A percentile compares a stretch with the other conserved stretches of the same genome.
phyloP scores from a whole-genome alignment of 768 basidiomycete species.

The Dacryopinax primogenitus region DNA sequence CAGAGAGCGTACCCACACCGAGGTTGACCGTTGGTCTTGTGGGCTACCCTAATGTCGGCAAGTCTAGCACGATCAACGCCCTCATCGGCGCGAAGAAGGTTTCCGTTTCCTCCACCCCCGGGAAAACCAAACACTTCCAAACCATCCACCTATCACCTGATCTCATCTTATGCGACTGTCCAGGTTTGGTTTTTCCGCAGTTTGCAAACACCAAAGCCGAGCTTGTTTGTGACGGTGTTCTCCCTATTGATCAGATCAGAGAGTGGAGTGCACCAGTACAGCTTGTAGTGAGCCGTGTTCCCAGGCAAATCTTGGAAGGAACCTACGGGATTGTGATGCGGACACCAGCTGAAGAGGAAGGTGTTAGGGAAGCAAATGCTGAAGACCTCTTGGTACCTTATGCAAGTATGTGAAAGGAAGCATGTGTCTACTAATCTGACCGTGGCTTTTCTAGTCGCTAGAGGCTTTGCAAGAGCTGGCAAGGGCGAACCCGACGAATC shows the following conservation, averaged over 20 bases:
- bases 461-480: slow-evolving; percentile 84
- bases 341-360: slow-evolving; percentile 55
- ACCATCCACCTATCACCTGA: slow-evolving; percentile 85
- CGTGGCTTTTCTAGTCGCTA: slow-evolving; percentile 47
- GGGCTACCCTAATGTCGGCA: slow-evolving; percentile 97
- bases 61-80: slow-evolving; percentile 95
- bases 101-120: slow-evolving; percentile 93
- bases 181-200: slow-evolving; percentile 95
- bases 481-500: slow-evolving; percentile 98
- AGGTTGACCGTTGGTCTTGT: slow-evolving; percentile 80
- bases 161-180: slow-evolving; percentile 89
- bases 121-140: slow-evolving; percentile 98
- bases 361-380: slow-evolving; percentile 43
- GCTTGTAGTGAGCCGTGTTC: slow-evolving; percentile 65
- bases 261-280: slow-evolving; percentile 79
- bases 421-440: too few relatives aligned
- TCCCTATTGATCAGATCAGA: slow-evolving; percentile 94
- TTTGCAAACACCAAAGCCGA: slow-evolving; percentile 96
- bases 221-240: slow-evolving; percentile 87
- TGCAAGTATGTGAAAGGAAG: slow-evolving; percentile 64
- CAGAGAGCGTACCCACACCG: slow-evolving; percentile 40
- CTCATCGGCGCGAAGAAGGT: slow-evolving; percentile 94
- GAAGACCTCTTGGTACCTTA: slow-evolving; percentile 77
- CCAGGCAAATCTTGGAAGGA: slow-evolving; percentile 72
- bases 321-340: slow-evolving; percentile 76